Evolutionary conservation across 495 filamentous ascomycete genomes (phyloP).

Genomic region (Evansstolkia leycettana): DNA sequence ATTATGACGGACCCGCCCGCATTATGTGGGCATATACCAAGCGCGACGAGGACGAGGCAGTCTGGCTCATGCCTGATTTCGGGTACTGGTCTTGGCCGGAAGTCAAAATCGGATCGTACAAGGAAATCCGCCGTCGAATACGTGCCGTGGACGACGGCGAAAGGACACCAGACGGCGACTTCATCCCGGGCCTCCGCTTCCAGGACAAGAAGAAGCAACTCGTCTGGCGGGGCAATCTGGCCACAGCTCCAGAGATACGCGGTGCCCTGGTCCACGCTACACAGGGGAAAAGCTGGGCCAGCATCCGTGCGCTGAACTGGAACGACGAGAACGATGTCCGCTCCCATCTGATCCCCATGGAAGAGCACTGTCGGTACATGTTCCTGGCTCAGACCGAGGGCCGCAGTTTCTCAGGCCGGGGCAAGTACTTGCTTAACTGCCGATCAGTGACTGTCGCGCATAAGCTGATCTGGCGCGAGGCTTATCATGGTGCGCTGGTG

Average conservation of each 20-base stretch:
- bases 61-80: conserved; percentile 73
- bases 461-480: conserved; percentile 25
- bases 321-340: conserved; percentile 20
- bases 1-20: conserved; percentile 12
- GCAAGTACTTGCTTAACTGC: conserved; percentile 50
- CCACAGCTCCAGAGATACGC: conserved; percentile 26
- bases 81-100: conserved; percentile 65
- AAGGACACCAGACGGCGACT: conserved; percentile 5
- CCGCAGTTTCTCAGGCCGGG: conserved; percentile 41
- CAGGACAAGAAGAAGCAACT: conserved; percentile 48
- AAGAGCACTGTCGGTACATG: conserved; percentile 50
- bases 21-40: conserved; percentile 45
- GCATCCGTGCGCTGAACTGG: conserved; percentile 39
- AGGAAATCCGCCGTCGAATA: conserved; percentile 34
- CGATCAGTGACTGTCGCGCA: conserved; percentile 42
- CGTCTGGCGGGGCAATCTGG: conserved; percentile 53
- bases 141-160: conserved; percentile 22
- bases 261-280: conserved; percentile 33
- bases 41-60: conserved; percentile 24
- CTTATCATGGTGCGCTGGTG: conserved; percentile 25
- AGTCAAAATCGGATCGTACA: conserved; percentile 44
- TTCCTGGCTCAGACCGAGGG: conserved; percentile 49
- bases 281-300: conserved; percentile 36
- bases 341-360: conserved; percentile 31
- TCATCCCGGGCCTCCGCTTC: conserved; percentile 13